A percentile compares a stretch with the other conserved stretches of the same genome.
Conservation (phyloP, 2,329 filamentous ascomycete species). For the Bipolaris gigantea region DNA sequence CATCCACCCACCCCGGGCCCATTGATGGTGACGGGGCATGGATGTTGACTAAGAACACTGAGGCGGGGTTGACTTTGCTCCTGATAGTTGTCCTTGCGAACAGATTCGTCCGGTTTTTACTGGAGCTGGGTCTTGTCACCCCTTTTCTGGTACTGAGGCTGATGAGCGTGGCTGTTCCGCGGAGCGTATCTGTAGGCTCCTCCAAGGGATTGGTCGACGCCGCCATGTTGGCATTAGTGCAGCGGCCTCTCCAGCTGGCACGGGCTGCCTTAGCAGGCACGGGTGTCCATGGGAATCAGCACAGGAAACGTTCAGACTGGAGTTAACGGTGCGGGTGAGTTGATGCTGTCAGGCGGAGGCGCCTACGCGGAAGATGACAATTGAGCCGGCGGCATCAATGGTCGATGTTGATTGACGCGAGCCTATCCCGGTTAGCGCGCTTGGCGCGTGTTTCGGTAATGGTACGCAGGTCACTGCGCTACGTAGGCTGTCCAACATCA, state of each 20-base stretch:
- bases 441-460: not conserved
- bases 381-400: not conserved
- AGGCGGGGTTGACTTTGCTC: not conserved
- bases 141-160: not conserved
- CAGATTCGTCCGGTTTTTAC: not conserved
- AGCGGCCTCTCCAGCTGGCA: not conserved
- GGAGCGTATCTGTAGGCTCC: not conserved
- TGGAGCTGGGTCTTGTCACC: not conserved
- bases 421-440: constrained; percentile 1
- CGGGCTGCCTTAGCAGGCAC: not conserved
- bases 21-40: not conserved
- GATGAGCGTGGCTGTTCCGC: not conserved
- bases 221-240: not conserved
- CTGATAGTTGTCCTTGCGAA: no score
- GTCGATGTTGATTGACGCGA: not conserved
- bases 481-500: not conserved
- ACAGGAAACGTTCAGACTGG: not conserved
- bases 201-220: not conserved
- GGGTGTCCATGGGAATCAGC: not conserved
- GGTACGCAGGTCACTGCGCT: not conserved
- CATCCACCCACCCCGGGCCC: no score
- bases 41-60: not conserved
- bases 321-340: not conserved
- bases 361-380: not conserved
- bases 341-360: not conserved